Evolutionary conservation across 2,329 filamentous ascomycete genomes (phyloP), one percentile per base, ranked within the genome.

Genomic region (Escovopsis weberi): DNA sequence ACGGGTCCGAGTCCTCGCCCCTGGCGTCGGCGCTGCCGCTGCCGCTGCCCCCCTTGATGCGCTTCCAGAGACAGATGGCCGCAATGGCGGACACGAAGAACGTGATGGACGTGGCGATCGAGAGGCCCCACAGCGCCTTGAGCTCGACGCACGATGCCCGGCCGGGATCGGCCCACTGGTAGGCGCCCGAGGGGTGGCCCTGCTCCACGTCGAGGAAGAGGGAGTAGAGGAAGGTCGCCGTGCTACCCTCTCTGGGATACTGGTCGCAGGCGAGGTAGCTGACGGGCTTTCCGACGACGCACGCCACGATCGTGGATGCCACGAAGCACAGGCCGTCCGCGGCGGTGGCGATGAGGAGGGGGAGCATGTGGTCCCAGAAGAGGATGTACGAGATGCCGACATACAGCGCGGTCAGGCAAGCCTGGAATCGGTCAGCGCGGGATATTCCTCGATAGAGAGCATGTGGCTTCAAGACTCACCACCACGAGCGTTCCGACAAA

Each of bases 81-180:
- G 74, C 68, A 40, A 80, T 60, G 38, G 69, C 64, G 2, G 77
- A 80, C 46, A 84, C 70, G 47, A 75, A 70, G 54, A 84, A 85
- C 33, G 85, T 64, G 37, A 83, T 73, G 59, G 79, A 86, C 40
- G 93, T 72, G 4, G 79, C 79, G 60, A 94, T 88, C 59, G 78
- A 75, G 46, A 94, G 63, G 1, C 86, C 87, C 88, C 87, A 94
- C 50, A 91, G 75, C 12, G 82, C 76, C 70, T 94, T 93, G 59
- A 87, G 78, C 67, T 91, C 79, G 55, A 80, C 78, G 66, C 88
- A 95, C 43, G 83, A 82, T 15, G 72, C 60, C 58, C 69, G 69
- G 51, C 68, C 69, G 4, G 67, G 64, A 43, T 68, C 67, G 19
- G 70, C 67, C 60, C 73, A 72, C 37, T 65, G 56, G 41, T 68